Evolutionary conservation across 2,329 filamentous ascomycete genomes (phyloP).

Genomic region (Plenodomus biglobosus): DNA sequence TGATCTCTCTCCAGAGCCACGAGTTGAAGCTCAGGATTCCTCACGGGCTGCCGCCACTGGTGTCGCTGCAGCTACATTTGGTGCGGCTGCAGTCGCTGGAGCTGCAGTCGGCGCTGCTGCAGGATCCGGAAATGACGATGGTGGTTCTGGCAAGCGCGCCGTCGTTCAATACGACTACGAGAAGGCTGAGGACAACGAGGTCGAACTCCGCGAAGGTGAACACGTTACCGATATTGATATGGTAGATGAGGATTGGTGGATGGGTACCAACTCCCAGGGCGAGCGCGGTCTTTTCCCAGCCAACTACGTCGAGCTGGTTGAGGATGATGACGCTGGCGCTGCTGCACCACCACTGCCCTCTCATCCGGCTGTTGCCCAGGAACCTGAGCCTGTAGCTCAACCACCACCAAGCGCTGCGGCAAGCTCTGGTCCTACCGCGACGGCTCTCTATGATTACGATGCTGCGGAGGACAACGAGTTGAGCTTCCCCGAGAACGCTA

Average conservation of each 20-base stretch:
- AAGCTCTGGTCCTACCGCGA: slow-evolving; percentile 67
- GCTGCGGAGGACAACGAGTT: slow-evolving; percentile 88
- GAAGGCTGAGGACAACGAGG: slow-evolving; percentile 95
- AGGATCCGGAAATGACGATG: slow-evolving; percentile 43
- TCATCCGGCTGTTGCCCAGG: slow-evolving; percentile 45
- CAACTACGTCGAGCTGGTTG: slow-evolving; percentile 91
- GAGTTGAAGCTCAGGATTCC: slow-evolving; percentile 57
- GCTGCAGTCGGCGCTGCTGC: slow-evolving; percentile 45
- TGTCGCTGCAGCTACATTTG: slow-evolving; percentile 50
- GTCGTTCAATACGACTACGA: slow-evolving; percentile 93
- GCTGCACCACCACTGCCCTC: slow-evolving; percentile 44
- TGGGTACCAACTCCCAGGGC: slow-evolving; percentile 83
- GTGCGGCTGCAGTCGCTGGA: slow-evolving; percentile 46
- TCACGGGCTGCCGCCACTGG: slow-evolving; percentile 57
- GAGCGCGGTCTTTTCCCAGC: slow-evolving; percentile 91
- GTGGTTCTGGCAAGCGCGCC: slow-evolving; percentile 66
- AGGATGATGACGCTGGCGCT: slow-evolving; percentile 55
- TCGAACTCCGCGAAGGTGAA: slow-evolving; percentile 87
- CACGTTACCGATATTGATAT: slow-evolving; percentile 90
- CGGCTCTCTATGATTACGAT: slow-evolving; percentile 92
- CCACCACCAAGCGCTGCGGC: slow-evolving; percentile 41
- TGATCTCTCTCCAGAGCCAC: slow-evolving; percentile 65
- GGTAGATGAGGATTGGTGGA: slow-evolving; percentile 99
- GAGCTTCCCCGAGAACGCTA: slow-evolving; percentile 88
- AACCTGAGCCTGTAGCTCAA: slow-evolving; percentile 36